phyloP scores from a whole-genome alignment of 805 yeast genomes.

The Dipodascopsis tothii region DNA sequence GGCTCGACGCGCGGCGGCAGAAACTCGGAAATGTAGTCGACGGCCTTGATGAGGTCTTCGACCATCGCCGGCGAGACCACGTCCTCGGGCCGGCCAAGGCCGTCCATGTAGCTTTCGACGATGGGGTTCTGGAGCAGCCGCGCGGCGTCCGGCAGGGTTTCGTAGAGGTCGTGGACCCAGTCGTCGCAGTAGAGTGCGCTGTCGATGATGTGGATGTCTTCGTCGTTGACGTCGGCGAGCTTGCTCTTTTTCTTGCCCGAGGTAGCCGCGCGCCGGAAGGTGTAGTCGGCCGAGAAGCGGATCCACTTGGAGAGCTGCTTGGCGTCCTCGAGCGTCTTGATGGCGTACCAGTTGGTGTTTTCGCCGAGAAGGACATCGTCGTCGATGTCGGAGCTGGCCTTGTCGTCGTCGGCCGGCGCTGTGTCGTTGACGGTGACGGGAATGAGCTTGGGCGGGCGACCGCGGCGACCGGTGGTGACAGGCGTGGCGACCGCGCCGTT shows the following conservation, averaged over 20 bases:
- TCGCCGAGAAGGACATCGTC: conserved; percentile 13
- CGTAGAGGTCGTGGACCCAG: conserved; percentile 10
- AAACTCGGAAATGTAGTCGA: conserved; percentile 10
- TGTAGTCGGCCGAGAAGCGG: conserved; percentile 4
- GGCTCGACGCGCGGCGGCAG: conserved; percentile 9
- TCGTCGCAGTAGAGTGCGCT: conserved; percentile 5
- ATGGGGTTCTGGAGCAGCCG: neutral
- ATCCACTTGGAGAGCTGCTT: conserved; percentile 16
- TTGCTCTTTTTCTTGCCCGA: conserved; percentile 1
- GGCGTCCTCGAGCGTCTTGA: conserved; percentile 15
- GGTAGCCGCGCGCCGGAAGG: neutral
- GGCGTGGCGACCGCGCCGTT: neutral
- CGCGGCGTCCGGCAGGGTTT: neutral
- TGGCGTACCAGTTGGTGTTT: conserved; percentile 20
- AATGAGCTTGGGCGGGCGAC: neutral
- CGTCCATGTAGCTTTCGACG: neutral
- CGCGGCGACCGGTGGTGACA: neutral
- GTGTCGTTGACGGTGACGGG: neutral
- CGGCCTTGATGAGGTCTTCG: conserved; percentile 8
- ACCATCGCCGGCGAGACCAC: conserved; percentile 12
- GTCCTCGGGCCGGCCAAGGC: neutral
- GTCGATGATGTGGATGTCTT: neutral
- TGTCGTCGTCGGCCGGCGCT: conserved; percentile 3
- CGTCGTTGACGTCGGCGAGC: neutral
- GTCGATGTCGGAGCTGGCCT: conserved; percentile 15